Evolutionary conservation across 768 basidiomycete species (phyloP).

Genomic region (Dioszegia crocea): DNA sequence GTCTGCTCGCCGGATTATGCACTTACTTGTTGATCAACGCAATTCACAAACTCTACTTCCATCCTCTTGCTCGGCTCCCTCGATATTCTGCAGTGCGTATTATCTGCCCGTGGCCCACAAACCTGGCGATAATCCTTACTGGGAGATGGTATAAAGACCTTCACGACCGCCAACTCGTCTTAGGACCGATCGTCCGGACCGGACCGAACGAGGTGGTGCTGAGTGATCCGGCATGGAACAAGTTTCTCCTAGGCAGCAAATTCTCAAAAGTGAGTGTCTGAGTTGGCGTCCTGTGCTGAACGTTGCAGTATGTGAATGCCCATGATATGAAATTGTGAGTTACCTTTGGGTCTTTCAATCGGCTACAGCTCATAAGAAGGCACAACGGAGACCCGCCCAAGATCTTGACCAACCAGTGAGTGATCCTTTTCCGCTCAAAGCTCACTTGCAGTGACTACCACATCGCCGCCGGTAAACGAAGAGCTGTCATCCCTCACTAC

Average conservation of each 20-base stretch:
- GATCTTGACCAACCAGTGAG: neutral
- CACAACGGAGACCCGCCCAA: neutral
- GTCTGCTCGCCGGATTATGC: neutral
- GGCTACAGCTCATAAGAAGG: no score
- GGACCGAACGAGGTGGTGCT: conserved; percentile 8
- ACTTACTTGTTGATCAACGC: neutral
- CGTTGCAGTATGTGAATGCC: no score
- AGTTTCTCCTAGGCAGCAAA: neutral
- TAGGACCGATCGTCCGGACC: conserved; percentile 2
- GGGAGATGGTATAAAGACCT: neutral
- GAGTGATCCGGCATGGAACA: neutral
- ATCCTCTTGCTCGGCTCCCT: neutral
- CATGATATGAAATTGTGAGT: no score
- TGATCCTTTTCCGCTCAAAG: neutral
- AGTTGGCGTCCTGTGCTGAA: no score
- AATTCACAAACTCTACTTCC: conserved; percentile 6
- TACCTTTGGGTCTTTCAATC: no score
- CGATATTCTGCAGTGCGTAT: neutral
- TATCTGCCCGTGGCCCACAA: neutral
- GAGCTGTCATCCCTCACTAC: conserved; percentile 7
- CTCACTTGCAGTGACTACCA: neutral
- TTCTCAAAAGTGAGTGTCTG: conserved; percentile 2
- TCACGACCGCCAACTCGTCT: neutral
- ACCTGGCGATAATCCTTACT: neutral
- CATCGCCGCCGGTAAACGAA: conserved; percentile 9